These are phyloP conservation scores for Trichoderma afroharzianum DNA, from an alignment of 2,329 filamentous ascomycete genomes.

Conservation along the genomic window DNA sequence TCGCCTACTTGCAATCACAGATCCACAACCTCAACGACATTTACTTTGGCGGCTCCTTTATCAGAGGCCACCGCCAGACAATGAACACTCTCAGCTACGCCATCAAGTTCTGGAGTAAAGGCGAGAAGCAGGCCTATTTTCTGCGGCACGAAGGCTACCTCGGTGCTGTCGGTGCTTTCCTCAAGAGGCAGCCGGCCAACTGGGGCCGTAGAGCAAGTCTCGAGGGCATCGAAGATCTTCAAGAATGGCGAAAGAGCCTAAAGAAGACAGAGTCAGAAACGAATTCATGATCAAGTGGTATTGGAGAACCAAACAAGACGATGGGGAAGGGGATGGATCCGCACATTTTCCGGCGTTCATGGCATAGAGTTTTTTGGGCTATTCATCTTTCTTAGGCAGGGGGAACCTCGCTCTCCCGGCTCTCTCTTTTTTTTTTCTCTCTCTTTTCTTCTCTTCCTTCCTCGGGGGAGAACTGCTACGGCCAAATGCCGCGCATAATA, in stretches of 20 bases:
- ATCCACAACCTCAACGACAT: slow-evolving; percentile 89
- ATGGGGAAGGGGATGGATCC: not conserved
- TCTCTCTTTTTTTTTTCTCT: not conserved
- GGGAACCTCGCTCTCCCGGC: not conserved
- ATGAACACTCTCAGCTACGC: slow-evolving; percentile 97
- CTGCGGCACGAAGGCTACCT: slow-evolving; percentile 93
- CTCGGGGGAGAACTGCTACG: not conserved
- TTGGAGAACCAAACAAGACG: not conserved
- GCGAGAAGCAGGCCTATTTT: slow-evolving; percentile 92
- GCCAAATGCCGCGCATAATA: not conserved
- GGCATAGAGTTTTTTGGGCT: not conserved
- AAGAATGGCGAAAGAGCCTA: slow-evolving; percentile 28
- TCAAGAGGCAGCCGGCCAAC: slow-evolving; percentile 84
- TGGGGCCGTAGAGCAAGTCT: slow-evolving; percentile 84
- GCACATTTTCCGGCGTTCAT: not conserved
- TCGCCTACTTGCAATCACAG: slow-evolving; percentile 94
- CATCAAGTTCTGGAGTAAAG: slow-evolving; percentile 96
- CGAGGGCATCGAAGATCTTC: slow-evolving; percentile 45
- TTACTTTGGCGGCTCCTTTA: slow-evolving; percentile 97
- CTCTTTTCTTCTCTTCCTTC: not conserved
- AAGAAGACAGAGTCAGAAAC: slow-evolving; percentile 15
- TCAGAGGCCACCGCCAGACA: slow-evolving; percentile 91
- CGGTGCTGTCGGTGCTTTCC: slow-evolving; percentile 87
- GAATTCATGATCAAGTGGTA: not conserved
- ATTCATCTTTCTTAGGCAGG: not conserved